Evolutionary conservation across 2,329 filamentous ascomycete genomes (phyloP), one percentile per base, ranked within the genome.

Genomic region (Huntiella abstrusa): DNA sequence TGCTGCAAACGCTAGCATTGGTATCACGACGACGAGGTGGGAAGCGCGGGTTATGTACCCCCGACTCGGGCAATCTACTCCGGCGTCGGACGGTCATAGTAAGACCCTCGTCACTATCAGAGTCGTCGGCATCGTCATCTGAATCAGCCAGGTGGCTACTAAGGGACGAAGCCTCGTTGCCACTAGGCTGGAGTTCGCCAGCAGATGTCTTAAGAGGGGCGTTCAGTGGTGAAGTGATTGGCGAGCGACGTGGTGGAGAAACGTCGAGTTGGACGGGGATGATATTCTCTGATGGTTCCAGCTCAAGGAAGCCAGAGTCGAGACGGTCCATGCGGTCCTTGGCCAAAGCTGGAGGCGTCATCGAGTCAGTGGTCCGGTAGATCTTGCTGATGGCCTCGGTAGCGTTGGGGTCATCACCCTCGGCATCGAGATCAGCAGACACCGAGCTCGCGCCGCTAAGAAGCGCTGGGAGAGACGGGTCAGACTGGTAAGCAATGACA

Each of bases 391-490:
- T 60, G 4, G 64, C 59, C 4, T 66, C 68, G 7, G 70, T 70
- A 16, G 60, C 63, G 46, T 67, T 60, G 3, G 77, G 60, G 35
- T 76, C 71, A 42, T 79, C 75, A 1, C 68, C 71, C 1, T 41
- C 40, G 28, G 28, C 33, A 51, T 80, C 75, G 16, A 70, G 62
- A 52, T 78, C 75, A 1, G 71, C 73, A 11, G 73, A 79, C 7
- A 78, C 67, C 2, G 75, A 80, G 54, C 74, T 77, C 6, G 74
- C 72, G 8, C 75, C 72, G 48, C 75, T 79, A 8, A 79, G 63
- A 5, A 79, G 60, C 5, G 75, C 74, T 8, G 75, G 75, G 2
- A 80, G 59, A 4, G 75, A 80, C 0, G 74, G 75, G 45, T 79
- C 75, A 3, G 75, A 79, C 47, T 71, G 72, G 56, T 76, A 77